A percentile compares a stretch with the other conserved stretches of the same genome.
Evolutionary conservation across 208 protist species (phyloP).

Genomic region (Leishmania lainsoni): DNA sequence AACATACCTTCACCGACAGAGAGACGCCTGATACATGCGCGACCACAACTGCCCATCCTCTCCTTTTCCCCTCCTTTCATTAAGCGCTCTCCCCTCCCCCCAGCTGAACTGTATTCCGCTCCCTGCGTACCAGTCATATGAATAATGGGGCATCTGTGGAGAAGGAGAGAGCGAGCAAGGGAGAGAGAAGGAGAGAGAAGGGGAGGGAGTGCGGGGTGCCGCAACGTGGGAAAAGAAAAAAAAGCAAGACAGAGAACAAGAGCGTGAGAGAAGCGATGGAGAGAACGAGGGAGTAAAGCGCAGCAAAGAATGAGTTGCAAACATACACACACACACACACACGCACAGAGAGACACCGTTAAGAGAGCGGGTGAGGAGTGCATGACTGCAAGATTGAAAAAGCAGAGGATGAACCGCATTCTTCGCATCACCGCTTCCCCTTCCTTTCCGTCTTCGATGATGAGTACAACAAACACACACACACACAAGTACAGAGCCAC

Average conservation of each 20-base stretch:
- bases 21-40: neutral
- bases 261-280: neutral
- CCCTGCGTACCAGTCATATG: neutral
- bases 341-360: neutral
- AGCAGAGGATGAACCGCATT: neutral
- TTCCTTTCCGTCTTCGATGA: neutral
- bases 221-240: neutral
- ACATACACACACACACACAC: too few relatives aligned
- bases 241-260: neutral
- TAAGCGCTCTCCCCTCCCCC: neutral
- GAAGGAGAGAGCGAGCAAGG: neutral
- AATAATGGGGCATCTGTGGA: neutral
- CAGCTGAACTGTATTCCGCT: too few relatives aligned
- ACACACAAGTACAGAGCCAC: neutral
- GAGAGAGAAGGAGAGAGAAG: neutral
- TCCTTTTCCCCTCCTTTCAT: neutral
- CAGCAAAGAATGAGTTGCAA: neutral
- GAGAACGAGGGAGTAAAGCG: neutral
- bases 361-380: neutral
- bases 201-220: neutral
- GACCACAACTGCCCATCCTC: neutral
- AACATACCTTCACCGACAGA: neutral
- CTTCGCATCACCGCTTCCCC: neutral
- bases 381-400: neutral
- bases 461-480: neutral